Base-by-base conservation (phyloP, 2,329 filamentous ascomycete species). In the Pseudogymnoascus sp. region DNA sequence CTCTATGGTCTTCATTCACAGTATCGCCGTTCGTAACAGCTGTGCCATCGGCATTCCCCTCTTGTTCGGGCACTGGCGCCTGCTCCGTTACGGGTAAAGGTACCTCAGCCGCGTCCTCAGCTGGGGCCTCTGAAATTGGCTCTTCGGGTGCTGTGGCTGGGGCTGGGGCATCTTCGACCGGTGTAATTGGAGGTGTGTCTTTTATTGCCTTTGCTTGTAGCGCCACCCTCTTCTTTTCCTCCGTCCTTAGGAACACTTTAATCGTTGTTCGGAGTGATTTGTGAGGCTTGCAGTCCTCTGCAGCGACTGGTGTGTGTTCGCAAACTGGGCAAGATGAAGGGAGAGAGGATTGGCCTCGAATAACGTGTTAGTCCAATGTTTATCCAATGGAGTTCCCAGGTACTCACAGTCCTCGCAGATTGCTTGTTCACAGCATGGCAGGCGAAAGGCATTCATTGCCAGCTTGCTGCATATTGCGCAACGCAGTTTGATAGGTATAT, bases 401-500 rank as follows among this genome's bases (percentile, higher is more conserved):
- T 62, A 68, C 73, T 65, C 79, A 97, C 95, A 99, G 68, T 81
- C 83, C 72, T 93, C 89, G 80, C 95, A 97, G 64, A 97, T 96
- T 42, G 90, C 88, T 73, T 96, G 93, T 72, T 97, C 95, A 76
- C 95, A 99, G 77, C 95, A 99, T 1, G 93, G 91, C 29, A 97
- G 81, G 67, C 93, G 90, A 74, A 91, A 96, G 7, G 93, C 91
- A 74, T 97, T 96, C 67, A 96, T 80, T 31, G 92, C 93, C 64
- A 97, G 82, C 75, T 90, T 92, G 78, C 89, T 95, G 78, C 95
- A 99, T 70, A 91, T 90, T 61, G 91, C 91, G 80, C 95, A 99
- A 76, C 93, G 89, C 67, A 99, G 83, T 81, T 96, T 97, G 72
- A 93, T 91, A n/a, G 95, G 95, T 64, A 97, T 92, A 66, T 95